These are phyloP conservation scores for Fraxinus quadrangulata DNA, from an alignment of 257 asterid species.

Conservation along the genomic window DNA sequence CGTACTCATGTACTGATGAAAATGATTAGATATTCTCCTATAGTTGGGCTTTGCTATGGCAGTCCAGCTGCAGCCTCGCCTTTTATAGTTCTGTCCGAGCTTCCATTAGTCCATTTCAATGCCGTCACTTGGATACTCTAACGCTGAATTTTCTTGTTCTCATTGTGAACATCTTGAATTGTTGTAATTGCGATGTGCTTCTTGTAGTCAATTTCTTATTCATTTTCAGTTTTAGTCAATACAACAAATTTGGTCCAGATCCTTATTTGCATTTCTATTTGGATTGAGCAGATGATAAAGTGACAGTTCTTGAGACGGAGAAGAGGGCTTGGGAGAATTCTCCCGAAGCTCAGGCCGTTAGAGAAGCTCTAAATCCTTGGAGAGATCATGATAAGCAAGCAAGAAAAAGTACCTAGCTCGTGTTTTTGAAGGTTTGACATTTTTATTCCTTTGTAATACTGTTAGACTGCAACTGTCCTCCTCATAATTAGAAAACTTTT, in stretches of 20 bases:
- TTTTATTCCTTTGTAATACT: neutral
- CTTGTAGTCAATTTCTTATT: constrained; percentile 9
- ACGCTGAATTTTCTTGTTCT: neutral
- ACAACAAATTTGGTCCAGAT: constrained; percentile 5
- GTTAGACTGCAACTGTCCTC: neutral
- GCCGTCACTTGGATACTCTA: neutral
- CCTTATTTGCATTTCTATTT: constrained; percentile 21
- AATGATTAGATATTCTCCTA: constrained; percentile 2
- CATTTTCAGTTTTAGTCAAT: neutral
- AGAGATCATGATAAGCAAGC: constrained; percentile 47
- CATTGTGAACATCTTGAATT: neutral
- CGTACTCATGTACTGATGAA: constrained; percentile 3
- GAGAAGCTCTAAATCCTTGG: constrained; percentile 98
- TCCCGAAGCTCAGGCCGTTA: constrained; percentile 81
- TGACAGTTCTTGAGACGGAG: constrained; percentile 81
- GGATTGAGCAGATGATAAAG: constrained; percentile 76
- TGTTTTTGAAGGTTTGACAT: constrained; percentile 18
- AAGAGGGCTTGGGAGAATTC: constrained; percentile 78
- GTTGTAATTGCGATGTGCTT: constrained; percentile 15
- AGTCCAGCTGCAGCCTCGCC: neutral
- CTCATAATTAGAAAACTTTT: neutral
- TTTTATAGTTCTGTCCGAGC: neutral
- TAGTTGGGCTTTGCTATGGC: neutral
- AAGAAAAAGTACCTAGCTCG: constrained; percentile 44
- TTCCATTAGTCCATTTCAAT: neutral